Percentiles rank a stretch among this genome's conserved stretches.
Evolutionary conservation across 2,329 filamentous ascomycete species (phyloP).

Genomic region (Fusarium poae): DNA sequence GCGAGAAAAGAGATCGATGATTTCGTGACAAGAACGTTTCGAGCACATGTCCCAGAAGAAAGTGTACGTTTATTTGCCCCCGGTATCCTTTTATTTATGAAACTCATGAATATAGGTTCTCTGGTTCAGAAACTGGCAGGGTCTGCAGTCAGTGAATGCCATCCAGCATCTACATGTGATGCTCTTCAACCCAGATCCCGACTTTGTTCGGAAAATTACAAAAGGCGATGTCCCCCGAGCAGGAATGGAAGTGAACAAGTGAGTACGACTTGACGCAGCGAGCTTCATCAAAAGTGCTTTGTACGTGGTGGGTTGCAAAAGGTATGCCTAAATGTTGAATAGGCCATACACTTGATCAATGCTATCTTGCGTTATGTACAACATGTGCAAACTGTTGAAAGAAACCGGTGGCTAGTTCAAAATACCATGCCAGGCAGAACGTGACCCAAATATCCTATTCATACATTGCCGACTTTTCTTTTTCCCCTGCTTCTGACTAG

Average conservation of each 20-base stretch:
- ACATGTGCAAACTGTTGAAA: conserved; percentile 1
- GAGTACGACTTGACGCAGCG: not conserved
- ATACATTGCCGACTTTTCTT: not conserved
- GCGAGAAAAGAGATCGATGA: conserved; percentile 75
- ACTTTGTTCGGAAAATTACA: conserved; percentile 78
- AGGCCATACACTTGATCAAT: conserved; percentile 3
- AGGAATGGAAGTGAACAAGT: conserved; percentile 53
- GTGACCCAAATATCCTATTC: not conserved
- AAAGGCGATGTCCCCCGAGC: conserved; percentile 78
- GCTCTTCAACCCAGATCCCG: conserved; percentile 80
- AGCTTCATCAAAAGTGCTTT: not conserved
- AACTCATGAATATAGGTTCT: conserved; percentile 50
- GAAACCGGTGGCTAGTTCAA: conserved; percentile 5
- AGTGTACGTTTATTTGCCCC: conserved; percentile 59
- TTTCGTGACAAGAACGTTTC: conserved; percentile 78
- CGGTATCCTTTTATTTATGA: not conserved
- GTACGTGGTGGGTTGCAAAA: not conserved
- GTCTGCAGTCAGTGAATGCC: conserved; percentile 84
- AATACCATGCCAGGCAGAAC: not conserved
- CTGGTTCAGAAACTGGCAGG: conserved; percentile 81
- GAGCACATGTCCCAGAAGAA: conserved; percentile 62
- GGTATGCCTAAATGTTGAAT: conserved; percentile 1
- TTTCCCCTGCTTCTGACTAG: not conserved
- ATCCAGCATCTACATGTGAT: conserved; percentile 97
- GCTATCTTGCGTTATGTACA: conserved; percentile 17